A percentile compares a stretch with the other conserved stretches of the same genome.
These are phyloP conservation scores for Colletotrichum magnum DNA, from an alignment of 2,329 filamentous ascomycete genomes.

Conservation along the genomic window DNA sequence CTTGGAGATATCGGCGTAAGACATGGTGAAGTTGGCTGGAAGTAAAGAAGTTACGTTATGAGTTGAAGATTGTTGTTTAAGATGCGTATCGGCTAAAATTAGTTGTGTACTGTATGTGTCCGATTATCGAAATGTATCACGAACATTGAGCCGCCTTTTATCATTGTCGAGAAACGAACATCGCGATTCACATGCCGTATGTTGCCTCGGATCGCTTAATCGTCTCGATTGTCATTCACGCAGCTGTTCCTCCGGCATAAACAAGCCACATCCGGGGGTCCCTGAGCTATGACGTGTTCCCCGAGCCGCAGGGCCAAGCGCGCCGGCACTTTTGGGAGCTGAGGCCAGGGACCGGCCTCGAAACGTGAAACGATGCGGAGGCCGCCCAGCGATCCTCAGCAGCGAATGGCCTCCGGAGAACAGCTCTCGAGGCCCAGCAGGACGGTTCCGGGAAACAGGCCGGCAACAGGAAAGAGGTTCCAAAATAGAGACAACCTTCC, in stretches of 20 bases:
- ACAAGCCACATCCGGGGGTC: conserved; percentile 23
- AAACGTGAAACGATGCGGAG: conserved; percentile 38
- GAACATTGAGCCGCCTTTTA: conserved; percentile 15
- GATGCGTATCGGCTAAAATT: no score
- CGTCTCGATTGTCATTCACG: neutral
- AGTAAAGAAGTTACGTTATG: neutral
- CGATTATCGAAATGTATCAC: rapidly evolving
- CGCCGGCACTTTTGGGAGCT: conserved; percentile 5
- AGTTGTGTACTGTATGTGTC: no score
- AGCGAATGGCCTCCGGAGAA: neutral
- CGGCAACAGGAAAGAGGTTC: neutral
- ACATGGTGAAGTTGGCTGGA: conserved; percentile 5
- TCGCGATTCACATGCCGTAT: conserved; percentile 33
- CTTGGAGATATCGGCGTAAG: conserved; percentile 35
- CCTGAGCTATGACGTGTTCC: conserved; percentile 35
- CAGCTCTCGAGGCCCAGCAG: neutral
- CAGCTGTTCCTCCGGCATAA: conserved; percentile 25
- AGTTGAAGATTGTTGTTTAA: no score
- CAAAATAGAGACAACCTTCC: conserved; percentile 15
- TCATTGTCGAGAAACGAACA: conserved; percentile 2
- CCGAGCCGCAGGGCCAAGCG: conserved; percentile 28
- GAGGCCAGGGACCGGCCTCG: conserved; percentile 22
- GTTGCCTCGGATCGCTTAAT: conserved; percentile 25
- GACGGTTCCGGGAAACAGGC: conserved; percentile 8
- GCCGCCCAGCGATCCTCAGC: conserved; percentile 34